Evolutionary conservation across 805 yeast species (phyloP), one percentile per base, ranked within the genome.

Genomic region (Cyberlindnera xishuangbannaensis): DNA sequence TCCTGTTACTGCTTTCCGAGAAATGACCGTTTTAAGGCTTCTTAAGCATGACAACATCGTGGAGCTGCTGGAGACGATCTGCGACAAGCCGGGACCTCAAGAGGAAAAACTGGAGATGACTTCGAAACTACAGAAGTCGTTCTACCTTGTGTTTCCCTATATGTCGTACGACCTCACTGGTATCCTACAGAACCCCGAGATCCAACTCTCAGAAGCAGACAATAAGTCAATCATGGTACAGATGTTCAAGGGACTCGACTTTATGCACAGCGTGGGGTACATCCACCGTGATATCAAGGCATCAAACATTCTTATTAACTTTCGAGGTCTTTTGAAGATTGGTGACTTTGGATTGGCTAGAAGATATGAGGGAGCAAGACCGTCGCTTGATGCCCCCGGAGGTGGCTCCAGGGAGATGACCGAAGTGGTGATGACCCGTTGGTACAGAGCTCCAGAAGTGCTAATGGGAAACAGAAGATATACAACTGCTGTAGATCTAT

Each of bases 331-430:
- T 7, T 65, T 94, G 24, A 90, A 90, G 51, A 75, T 92, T 29
- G 98, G 96, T 2, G 99, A 92, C 61, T 94, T 92, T 56, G 98
- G 99, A 1, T 65, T 92, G 23, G 97, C 97, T 2, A 67, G 97
- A 42, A 56, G 67, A 14, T 83, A 76, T 54, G 71, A 67, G 36
- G 94, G 87, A 2, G 55, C 62, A 4, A 62, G 67, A 1, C 94
- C 94, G 2, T 64, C 62, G 11, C 41, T 60, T 4, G 69, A 66
- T 4, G 51, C 40, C 21, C 64, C 63, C 1, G 68, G 69, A 27
- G 72, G 73, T 17, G 71, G 75, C 1, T 62, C 64, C 0, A 38
- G 56, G 50, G 51, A 62, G 20, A 71, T 75, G 44, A 77, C 84
- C 0, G 69, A 73, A n/a, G 67, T 74, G 34, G 98, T 92, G 3